Conservation (phyloP, 2,329 filamentous ascomycete species). For the Pseudogymnoascus sp. region DNA sequence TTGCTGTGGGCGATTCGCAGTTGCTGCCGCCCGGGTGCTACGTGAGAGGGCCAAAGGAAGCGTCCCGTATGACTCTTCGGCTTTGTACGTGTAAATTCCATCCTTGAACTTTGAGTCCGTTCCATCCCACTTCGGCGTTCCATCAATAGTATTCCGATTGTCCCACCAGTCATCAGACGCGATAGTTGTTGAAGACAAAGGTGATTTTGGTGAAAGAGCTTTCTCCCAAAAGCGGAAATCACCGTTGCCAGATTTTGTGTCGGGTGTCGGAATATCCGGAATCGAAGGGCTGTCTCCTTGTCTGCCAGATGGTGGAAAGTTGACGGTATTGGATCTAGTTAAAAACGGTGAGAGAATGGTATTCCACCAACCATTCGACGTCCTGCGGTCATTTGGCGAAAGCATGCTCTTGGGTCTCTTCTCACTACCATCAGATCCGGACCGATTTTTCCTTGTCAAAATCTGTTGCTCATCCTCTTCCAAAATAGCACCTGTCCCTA, state of each 20-base stretch:
- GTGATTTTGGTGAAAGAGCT: conserved; percentile 26
- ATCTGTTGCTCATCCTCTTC: conserved; percentile 55
- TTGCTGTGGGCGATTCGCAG: neutral
- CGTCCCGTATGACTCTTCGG: neutral
- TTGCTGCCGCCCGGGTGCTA: conserved; percentile 1
- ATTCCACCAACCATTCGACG: conserved; percentile 70
- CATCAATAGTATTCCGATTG: conserved; percentile 16
- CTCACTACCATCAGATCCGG: neutral
- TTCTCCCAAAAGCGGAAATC: conserved; percentile 26
- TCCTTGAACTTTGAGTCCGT: conserved; percentile 10
- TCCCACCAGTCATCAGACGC: conserved; percentile 34
- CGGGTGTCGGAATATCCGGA: conserved; percentile 23
- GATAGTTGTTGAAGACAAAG: conserved; percentile 23
- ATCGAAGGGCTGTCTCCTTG: conserved; percentile 22
- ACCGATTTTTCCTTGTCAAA: conserved; percentile 20
- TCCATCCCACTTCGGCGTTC: conserved; percentile 11
- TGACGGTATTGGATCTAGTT: conserved; percentile 28
- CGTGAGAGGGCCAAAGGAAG: neutral
- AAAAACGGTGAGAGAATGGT: conserved; percentile 63
- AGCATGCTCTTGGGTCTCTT: neutral
- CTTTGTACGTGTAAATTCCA: conserved; percentile 4
- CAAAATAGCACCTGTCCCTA: conserved; percentile 53
- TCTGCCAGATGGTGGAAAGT: neutral
- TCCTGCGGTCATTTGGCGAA: conserved; percentile 32
- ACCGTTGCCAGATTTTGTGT: conserved; percentile 19